A percentile compares a stretch with the other conserved stretches of the same genome.
Evolutionary conservation across 1,139 yeast genomes (phyloP).

Genomic region (Zygosaccharomyces sapae): DNA sequence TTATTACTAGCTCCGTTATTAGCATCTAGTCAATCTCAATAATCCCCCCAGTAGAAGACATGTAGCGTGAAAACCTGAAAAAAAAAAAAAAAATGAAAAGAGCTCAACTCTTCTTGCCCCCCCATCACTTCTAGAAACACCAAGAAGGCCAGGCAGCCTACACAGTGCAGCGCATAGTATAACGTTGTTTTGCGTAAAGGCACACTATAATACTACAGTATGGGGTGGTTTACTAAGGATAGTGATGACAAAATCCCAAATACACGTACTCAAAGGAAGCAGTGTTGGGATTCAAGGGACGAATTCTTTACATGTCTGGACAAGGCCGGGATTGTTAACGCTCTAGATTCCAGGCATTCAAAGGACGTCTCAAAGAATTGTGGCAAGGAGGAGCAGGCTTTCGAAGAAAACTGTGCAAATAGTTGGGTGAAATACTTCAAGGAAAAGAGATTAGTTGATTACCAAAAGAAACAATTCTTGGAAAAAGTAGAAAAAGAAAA

Average conservation of each 20-base stretch:
- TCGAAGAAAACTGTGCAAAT: slow-evolving; percentile 54
- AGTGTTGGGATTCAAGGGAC: slow-evolving; percentile 70
- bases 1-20: background rate
- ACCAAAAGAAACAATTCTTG: slow-evolving; percentile 49
- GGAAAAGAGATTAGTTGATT: slow-evolving; percentile 58
- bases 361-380: slow-evolving; percentile 41
- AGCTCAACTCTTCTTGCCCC: background rate
- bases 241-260: slow-evolving; percentile 26
- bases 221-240: slow-evolving; percentile 25
- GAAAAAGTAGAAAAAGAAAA: slow-evolving; percentile 52
- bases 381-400: slow-evolving; percentile 42
- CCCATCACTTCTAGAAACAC: background rate
- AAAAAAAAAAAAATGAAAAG: background rate
- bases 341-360: slow-evolving; percentile 41
- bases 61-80: background rate
- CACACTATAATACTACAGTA: slow-evolving; percentile 4
- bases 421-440: slow-evolving; percentile 69
- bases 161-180: background rate
- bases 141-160: background rate
- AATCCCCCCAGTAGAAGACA: background rate
- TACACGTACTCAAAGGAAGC: slow-evolving; percentile 49
- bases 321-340: slow-evolving; percentile 47
- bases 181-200: background rate
- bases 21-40: background rate
- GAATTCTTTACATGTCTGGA: slow-evolving; percentile 56